phyloP scores from a whole-genome alignment of 23 red algal species.

The Chondrus crispus region DNA sequence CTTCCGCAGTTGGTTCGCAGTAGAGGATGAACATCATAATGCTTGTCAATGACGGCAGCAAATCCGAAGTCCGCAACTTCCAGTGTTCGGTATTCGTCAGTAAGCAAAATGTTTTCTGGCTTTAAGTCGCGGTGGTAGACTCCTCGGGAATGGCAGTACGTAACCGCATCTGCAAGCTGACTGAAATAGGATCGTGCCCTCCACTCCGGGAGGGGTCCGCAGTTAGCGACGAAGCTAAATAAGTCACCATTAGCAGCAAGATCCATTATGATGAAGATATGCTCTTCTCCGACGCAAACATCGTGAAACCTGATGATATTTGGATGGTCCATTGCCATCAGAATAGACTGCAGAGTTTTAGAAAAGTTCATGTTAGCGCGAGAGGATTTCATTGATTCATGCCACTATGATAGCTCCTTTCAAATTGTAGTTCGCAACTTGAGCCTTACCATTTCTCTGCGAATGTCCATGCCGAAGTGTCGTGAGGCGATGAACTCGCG shows the following conservation, averaged over 20 bases:
- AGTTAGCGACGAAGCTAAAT: neutral
- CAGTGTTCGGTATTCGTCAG: neutral
- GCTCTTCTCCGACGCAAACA: neutral
- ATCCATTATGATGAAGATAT: slow-evolving; percentile 37
- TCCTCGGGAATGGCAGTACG: slow-evolving; percentile 19
- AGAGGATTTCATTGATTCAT: neutral
- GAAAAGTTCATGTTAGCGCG: neutral
- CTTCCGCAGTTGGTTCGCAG: slow-evolving; percentile 3
- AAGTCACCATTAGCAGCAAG: slow-evolving; percentile 13
- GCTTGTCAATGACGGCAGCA: neutral
- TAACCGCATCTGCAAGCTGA: neutral
- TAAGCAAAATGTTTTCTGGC: neutral
- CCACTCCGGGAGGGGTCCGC: neutral
- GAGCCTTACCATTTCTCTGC: slow-evolving; percentile 10
- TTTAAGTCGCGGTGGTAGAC: slow-evolving; percentile 35
- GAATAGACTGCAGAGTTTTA: slow-evolving; percentile 16
- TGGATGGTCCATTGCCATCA: neutral
- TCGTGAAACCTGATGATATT: neutral
- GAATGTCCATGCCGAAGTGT: neutral
- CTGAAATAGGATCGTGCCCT: neutral
- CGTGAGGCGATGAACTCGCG: neutral
- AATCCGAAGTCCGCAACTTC: neutral
- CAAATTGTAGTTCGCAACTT: no score
- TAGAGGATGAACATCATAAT: neutral
- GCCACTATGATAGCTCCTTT: no score